These are phyloP conservation scores for Hypoxylon sp. DNA, from an alignment of 2,329 filamentous ascomycete genomes.

Conservation along the genomic window DNA sequence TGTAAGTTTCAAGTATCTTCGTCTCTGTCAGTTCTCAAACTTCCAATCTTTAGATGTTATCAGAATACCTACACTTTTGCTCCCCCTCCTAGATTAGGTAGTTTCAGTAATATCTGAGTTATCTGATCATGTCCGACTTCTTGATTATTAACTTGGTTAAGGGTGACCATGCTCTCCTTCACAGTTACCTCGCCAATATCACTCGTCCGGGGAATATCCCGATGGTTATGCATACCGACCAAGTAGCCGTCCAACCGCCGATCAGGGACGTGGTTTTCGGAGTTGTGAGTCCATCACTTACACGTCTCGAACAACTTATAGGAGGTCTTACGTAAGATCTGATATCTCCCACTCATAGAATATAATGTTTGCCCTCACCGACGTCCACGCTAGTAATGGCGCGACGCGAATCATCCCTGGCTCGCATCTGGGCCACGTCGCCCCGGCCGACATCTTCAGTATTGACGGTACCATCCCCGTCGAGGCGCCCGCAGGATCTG, in stretches of 20 bases:
- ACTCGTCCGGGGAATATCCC: slow-evolving; percentile 47
- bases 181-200: slow-evolving; percentile 52
- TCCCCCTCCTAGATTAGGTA: not conserved
- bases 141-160: not conserved
- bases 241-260: slow-evolving; percentile 47
- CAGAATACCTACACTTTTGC: not conserved
- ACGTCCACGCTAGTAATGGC: slow-evolving; percentile 53
- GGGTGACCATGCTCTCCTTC: slow-evolving; percentile 49
- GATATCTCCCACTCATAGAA: slow-evolving; percentile 1
- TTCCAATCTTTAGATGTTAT: not conserved
- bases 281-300: not conserved
- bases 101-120: not conserved
- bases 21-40: not conserved
- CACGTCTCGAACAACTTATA: not conserved
- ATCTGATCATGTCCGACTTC: not conserved
- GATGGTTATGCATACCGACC: slow-evolving; percentile 51
- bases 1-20: slow-evolving; percentile 16
- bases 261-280: slow-evolving; percentile 47
- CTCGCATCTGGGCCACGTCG: slow-evolving; percentile 44
- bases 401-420: slow-evolving; percentile 50
- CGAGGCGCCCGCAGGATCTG: slow-evolving; percentile 48
- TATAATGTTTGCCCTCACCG: slow-evolving; percentile 14
- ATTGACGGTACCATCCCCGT: slow-evolving; percentile 46
- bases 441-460: slow-evolving; percentile 44
- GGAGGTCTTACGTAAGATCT: not conserved